Evolutionary conservation across 768 basidiomycete genomes (phyloP), one percentile per base, ranked within the genome.

Genomic region (Agaricus bisporus): DNA sequence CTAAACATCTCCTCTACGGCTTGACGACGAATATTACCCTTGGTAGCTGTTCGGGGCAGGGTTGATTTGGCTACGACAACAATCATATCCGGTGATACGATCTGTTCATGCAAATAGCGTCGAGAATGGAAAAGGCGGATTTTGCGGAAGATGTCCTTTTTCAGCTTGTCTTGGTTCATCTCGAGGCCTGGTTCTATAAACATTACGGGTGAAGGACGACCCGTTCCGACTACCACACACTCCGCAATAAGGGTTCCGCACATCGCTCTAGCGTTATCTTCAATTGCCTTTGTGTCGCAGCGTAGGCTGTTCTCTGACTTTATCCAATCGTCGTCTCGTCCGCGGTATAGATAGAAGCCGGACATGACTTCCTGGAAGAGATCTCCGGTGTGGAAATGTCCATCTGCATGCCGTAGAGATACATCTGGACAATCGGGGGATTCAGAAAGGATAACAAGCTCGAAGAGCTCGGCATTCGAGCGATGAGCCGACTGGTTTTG

Each of bases 251-350:
- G 70, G 39, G 76, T 70, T 2, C 70, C 77, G 65, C 88, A 91
- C 57, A 78, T 83, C 36, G 74, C 68, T 42, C 84, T 81, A 17
- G 82, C 75, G 59, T 88, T 86, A 57, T 91, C 86, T 68, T 91
- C 88, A 61, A 91, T 88, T 35, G 87, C 78, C 76, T 80, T 83
- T 47, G 88, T 88, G 61, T 91, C 88, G 61, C 88, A 89, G 48
- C 88, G 79, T 57, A 89, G 70, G 62, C 86, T 83, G 63, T 80
- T 86, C 63, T 87, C 84, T 37, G 82, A 83, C 70, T 90, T 91
- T 66, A 91, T 90, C 88, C 88, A 89, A 66, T 91, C 88, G 60
- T 91, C 88, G 56, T 88, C 81, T 39, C 88, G 80, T 22, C 88
- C 88, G 36, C 83, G 79, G 57, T 78, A 86, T 43, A 81, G 63